Conservation (phyloP, 805 yeast genomes). For the Metschnikowia borealis region DNA sequence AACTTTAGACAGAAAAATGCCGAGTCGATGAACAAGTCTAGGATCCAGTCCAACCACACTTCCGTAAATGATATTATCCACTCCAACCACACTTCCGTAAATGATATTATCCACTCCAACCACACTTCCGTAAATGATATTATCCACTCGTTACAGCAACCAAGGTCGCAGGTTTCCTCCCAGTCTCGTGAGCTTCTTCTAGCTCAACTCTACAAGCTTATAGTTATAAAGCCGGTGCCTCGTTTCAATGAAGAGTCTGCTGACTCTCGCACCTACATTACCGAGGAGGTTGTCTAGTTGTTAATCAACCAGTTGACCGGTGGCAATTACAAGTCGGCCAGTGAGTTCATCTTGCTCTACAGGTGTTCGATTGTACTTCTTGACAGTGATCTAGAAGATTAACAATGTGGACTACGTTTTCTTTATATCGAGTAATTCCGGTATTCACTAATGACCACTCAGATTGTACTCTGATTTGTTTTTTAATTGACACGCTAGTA, state of each 20-base stretch:
- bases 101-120: conserved; percentile 42
- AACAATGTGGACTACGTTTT: too few relatives aligned
- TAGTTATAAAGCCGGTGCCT: conserved; percentile 39
- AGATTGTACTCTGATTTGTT: too few relatives aligned
- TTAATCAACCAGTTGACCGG: conserved; percentile 32
- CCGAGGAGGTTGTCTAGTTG: conserved; percentile 32
- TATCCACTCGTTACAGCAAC: conserved; percentile 37
- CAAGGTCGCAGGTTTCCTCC: conserved; percentile 45
- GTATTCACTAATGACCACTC: too few relatives aligned
- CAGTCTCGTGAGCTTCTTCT: conserved; percentile 46
- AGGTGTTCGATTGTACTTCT: conserved; percentile 42
- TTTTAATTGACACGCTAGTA: too few relatives aligned
- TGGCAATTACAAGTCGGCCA: conserved; percentile 32
- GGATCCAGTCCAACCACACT: conserved; percentile 34
- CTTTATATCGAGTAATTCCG: too few relatives aligned
- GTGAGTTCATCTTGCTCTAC: conserved; percentile 40
- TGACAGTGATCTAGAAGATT: conserved; percentile 50
- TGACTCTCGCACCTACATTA: conserved; percentile 31
- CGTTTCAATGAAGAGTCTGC: conserved; percentile 33
- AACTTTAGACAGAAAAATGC: conserved; percentile 27
- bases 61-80: conserved; percentile 44
- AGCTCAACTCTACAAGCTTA: conserved; percentile 48
- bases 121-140: conserved; percentile 42
- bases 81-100: conserved; percentile 38
- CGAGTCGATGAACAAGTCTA: conserved; percentile 27